Evolutionary conservation across 2,329 filamentous ascomycete genomes (phyloP).

Genomic region (Hymenoscyphus salicellus): DNA sequence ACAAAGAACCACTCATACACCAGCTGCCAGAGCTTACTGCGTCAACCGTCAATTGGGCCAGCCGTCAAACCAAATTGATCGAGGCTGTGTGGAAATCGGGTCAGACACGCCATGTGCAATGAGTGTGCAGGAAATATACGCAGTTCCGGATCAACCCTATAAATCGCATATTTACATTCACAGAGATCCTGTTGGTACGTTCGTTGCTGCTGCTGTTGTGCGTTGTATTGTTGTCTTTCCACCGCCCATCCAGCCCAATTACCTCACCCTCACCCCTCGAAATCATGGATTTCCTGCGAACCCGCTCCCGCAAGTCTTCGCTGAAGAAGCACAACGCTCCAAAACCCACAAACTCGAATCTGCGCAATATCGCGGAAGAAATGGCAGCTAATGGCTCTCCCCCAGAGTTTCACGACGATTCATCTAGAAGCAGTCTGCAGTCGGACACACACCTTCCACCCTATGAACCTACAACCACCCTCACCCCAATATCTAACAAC

Average conservation of each 20-base stretch:
- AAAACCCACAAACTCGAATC: not conserved
- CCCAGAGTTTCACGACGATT: conserved; percentile 3
- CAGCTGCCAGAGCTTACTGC: not conserved
- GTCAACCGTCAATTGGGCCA: not conserved
- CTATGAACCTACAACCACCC: conserved; percentile 22
- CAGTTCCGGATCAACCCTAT: not conserved
- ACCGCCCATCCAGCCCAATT: not conserved
- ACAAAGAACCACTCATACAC: not conserved
- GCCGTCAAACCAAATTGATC: not conserved
- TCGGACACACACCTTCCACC: conserved; percentile 3
- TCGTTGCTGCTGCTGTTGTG: not conserved
- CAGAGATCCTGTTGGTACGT: conserved; percentile 7
- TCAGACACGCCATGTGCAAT: conserved; percentile 6
- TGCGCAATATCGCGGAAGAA: not conserved
- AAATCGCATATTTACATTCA: not conserved
- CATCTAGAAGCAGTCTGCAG: not conserved
- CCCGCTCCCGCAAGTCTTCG: not conserved
- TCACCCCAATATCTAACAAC: conserved; percentile 30
- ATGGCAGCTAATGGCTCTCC: conserved; percentile 5
- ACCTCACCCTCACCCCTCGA: not conserved
- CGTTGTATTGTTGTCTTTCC: not conserved
- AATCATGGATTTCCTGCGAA: conserved; percentile 4
- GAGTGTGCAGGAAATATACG: not conserved
- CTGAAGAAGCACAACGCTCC: not conserved
- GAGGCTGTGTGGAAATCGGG: not conserved